Conservation (phyloP, 306 rosid species). For the Dicorynia guianensis region DNA sequence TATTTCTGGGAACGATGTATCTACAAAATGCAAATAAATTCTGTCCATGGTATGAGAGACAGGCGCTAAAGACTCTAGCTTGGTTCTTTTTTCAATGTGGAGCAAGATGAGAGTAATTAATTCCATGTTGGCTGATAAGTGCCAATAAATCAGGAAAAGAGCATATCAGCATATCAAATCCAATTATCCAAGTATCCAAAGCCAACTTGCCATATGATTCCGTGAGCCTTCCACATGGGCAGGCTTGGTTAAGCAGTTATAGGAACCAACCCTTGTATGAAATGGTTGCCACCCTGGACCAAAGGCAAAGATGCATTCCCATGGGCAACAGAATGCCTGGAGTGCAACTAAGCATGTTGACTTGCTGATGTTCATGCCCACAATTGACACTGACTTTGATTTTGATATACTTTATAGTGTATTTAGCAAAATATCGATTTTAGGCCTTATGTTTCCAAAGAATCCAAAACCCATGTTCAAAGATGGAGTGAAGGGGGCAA, state of each 20-base stretch:
- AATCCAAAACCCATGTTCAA: neutral
- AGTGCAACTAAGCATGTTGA: neutral
- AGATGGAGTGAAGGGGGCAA: too few relatives aligned
- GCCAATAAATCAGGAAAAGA: conserved; percentile 24
- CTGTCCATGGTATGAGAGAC: neutral
- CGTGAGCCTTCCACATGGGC: conserved; percentile 39
- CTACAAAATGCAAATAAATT: neutral
- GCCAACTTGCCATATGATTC: conserved; percentile 41
- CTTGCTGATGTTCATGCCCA: neutral
- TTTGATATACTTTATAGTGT: neutral
- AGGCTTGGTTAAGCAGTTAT: conserved; percentile 19
- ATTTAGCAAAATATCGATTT: too few relatives aligned
- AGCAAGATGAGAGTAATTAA: too few relatives aligned
- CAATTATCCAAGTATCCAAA: conserved; percentile 6
- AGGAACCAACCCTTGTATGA: conserved; percentile 24
- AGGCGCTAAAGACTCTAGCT: neutral
- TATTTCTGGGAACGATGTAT: too few relatives aligned
- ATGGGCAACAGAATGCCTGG: neutral
- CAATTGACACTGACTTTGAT: neutral
- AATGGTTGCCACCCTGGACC: neutral
- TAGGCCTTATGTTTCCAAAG: neutral
- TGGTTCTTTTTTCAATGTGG: neutral
- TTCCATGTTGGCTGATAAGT: neutral
- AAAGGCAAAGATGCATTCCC: conserved; percentile 8
- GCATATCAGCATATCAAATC: neutral